Conservation (phyloP, 768 basidiomycete genomes). For the Russula sp. region DNA sequence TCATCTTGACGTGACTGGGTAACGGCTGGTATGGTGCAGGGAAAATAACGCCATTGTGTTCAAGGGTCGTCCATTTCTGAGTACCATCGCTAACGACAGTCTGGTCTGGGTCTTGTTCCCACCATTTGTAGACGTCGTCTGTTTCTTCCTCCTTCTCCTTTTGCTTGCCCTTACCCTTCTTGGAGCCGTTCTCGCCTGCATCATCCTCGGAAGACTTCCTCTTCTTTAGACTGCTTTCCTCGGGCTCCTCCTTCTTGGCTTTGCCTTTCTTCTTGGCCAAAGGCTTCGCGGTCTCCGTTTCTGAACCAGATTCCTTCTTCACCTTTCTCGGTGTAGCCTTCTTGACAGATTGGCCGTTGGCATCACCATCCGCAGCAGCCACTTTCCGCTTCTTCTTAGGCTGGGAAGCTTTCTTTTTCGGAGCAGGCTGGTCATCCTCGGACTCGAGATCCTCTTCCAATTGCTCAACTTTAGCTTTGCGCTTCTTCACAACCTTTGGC, state of each 20-base stretch:
- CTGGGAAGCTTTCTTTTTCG: slow-evolving; percentile 32
- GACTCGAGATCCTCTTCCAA: slow-evolving; percentile 34
- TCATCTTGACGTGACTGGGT: slow-evolving; percentile 84
- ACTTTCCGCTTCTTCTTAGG: slow-evolving; percentile 37
- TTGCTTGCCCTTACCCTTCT: slow-evolving; percentile 57
- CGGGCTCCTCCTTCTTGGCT: slow-evolving; percentile 42
- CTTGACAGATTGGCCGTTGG: slow-evolving; percentile 41
- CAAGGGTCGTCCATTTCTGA: slow-evolving; percentile 91
- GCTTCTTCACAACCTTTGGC: slow-evolving; percentile 47
- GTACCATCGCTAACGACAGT: slow-evolving; percentile 70
- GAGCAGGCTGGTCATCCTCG: slow-evolving; percentile 37
- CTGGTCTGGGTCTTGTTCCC: slow-evolving; percentile 56
- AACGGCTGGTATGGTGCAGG: slow-evolving; percentile 91
- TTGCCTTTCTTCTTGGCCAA: slow-evolving; percentile 48
- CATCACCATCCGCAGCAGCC: slow-evolving; percentile 57
- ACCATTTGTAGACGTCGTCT: slow-evolving; percentile 79
- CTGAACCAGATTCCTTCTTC: slow-evolving; percentile 53
- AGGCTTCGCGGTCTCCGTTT: slow-evolving; percentile 39
- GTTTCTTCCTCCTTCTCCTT: slow-evolving; percentile 57
- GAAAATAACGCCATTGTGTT: slow-evolving; percentile 93
- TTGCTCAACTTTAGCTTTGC: slow-evolving; percentile 44
- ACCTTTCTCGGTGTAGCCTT: slow-evolving; percentile 41
- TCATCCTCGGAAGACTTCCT: slow-evolving; percentile 34
- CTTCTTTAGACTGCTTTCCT: slow-evolving; percentile 43
- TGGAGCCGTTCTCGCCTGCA: slow-evolving; percentile 23